Evolutionary conservation across 179 eudicot species (phyloP).

Genomic region (Camellia oleifera): DNA sequence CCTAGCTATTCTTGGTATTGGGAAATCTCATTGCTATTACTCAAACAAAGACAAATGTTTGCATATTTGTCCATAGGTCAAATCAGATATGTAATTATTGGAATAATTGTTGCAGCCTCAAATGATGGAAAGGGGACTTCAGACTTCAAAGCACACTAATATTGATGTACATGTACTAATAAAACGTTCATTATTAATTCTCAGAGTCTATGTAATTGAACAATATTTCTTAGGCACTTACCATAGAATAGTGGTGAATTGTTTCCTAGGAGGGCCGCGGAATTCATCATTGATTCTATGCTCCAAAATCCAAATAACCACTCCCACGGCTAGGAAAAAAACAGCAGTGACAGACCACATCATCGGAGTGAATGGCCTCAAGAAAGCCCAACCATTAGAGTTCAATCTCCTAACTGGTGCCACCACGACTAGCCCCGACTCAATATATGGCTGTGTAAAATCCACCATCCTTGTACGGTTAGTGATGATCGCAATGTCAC

Average conservation of each 20-base stretch:
- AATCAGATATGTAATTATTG: no score
- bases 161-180: no score
- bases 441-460: slow-evolving; percentile 77
- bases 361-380: slow-evolving; percentile 52
- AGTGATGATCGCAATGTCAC: slow-evolving; percentile 73
- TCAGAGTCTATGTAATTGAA: background rate
- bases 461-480: slow-evolving; percentile 60
- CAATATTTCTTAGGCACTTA: slow-evolving; percentile 23
- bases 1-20: no score
- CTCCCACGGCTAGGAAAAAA: slow-evolving; percentile 56
- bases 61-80: no score
- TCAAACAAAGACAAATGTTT: no score
- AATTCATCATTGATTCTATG: slow-evolving; percentile 74
- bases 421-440: slow-evolving; percentile 81
- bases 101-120: no score
- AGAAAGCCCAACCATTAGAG: slow-evolving; percentile 63
- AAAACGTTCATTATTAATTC: background rate
- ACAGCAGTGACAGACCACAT: slow-evolving; percentile 65
- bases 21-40: no score
- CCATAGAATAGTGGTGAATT: slow-evolving; percentile 63
- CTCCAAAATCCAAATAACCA: slow-evolving; percentile 75
- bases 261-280: slow-evolving; percentile 73
- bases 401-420: slow-evolving; percentile 48
- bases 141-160: no score
- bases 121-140: no score